phyloP scores from a whole-genome alignment of 148 eudicot genomes.

The Nepenthes gracilis region DNA sequence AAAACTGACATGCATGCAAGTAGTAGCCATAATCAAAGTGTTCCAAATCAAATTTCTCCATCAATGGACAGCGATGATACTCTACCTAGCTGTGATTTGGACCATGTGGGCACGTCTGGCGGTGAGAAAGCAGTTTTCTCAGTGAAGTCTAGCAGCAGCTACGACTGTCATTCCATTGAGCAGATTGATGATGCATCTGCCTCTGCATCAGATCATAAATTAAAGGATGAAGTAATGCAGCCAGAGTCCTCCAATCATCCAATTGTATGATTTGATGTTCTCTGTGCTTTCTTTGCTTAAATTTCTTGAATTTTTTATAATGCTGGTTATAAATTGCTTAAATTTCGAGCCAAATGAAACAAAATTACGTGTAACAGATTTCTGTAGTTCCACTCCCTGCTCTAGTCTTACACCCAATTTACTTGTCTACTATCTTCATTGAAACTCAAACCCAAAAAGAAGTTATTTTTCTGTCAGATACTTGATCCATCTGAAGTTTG shows the following conservation, averaged over 20 bases:
- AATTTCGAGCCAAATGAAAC: too few species aligned
- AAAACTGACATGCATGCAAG: too few species aligned
- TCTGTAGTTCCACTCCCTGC: too few species aligned
- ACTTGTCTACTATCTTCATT: too few species aligned
- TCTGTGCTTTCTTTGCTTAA: not conserved
- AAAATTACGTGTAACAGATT: too few species aligned
- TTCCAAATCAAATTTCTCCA: too few species aligned
- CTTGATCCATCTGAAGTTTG: not conserved
- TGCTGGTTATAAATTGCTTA: not conserved
- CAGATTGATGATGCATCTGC: slow-evolving; percentile 34
- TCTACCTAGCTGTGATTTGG: too few species aligned
- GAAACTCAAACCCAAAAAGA: too few species aligned
- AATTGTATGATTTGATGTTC: slow-evolving; percentile 16
- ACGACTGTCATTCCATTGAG: slow-evolving; percentile 45
- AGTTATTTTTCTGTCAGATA: too few species aligned
- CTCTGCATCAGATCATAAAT: slow-evolving; percentile 31
- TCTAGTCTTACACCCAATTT: too few species aligned
- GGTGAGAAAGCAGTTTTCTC: slow-evolving; percentile 18
- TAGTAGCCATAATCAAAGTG: too few species aligned
- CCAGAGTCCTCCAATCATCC: slow-evolving; percentile 23
- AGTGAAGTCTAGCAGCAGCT: slow-evolving; percentile 46
- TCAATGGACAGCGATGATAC: too few species aligned
- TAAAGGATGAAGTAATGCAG: slow-evolving; percentile 17
- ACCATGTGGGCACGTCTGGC: not conserved
- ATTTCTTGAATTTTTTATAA: not conserved